phyloP scores from a whole-genome alignment of 208 protist species.

The Trypanosoma caninum region DNA sequence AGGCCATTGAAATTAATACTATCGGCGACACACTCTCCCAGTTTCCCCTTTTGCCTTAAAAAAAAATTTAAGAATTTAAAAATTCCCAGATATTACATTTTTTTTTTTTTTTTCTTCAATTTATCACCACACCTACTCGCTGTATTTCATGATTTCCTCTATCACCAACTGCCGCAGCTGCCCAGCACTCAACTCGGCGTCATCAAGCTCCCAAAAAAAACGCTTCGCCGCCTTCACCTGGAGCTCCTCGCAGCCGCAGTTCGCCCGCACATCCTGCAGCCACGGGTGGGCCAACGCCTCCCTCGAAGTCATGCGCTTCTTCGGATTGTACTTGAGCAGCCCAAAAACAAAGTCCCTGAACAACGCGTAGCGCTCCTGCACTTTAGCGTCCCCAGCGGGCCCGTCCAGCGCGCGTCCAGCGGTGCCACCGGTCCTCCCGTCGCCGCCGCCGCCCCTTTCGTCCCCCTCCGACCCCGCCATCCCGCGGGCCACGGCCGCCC shows the following conservation, averaged over 20 bases:
- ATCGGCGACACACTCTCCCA: too few species aligned
- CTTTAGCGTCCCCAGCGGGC: background rate
- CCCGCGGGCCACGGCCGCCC: slow-evolving; percentile 42
- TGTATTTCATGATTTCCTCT: slow-evolving; percentile 48
- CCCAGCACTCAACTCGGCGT: slow-evolving; percentile 29
- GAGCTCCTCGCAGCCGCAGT: slow-evolving; percentile 22
- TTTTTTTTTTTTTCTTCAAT: background rate
- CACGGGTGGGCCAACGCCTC: slow-evolving; percentile 88
- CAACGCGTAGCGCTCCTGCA: slow-evolving; percentile 41
- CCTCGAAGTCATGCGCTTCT: slow-evolving; percentile 90
- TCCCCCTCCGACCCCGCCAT: slow-evolving; percentile 31
- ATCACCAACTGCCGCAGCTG: slow-evolving; percentile 59
- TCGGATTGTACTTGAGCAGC: slow-evolving; percentile 93
- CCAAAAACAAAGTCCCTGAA: slow-evolving; percentile 87
- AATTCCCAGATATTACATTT: background rate
- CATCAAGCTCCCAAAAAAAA: slow-evolving; percentile 53
- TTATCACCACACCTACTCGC: background rate
- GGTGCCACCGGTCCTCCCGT: background rate
- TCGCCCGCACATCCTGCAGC: slow-evolving; percentile 48
- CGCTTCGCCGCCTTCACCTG: slow-evolving; percentile 37
- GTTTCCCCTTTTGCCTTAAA: slow-evolving; percentile 7
- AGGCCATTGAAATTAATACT: too few species aligned
- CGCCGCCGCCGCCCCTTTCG: background rate
- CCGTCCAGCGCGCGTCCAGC: background rate
- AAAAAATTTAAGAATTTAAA: too few species aligned